A percentile compares a stretch with the other conserved stretches of the same genome.
phyloP scores from a whole-genome alignment of 352 stramenopile genomes.

The Thalassiosira allenii region DNA sequence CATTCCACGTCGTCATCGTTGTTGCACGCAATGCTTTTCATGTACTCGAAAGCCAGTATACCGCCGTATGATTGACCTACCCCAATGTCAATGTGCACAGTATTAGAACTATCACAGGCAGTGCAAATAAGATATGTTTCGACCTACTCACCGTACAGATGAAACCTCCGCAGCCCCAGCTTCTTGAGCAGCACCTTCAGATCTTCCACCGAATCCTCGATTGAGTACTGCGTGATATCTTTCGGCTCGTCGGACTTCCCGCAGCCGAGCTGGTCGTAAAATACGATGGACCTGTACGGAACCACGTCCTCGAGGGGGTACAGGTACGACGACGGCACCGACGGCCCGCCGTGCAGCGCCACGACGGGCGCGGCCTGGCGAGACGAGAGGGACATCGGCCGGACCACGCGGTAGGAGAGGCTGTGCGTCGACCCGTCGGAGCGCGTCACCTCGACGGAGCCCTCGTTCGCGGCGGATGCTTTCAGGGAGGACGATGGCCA shows the following conservation, averaged over 20 bases:
- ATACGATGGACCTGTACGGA: constrained; percentile 64
- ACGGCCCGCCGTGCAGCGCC: constrained; percentile 68
- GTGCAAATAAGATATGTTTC: too few relatives aligned
- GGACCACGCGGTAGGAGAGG: constrained; percentile 36
- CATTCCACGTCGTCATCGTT: constrained; percentile 42
- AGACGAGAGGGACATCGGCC: constrained; percentile 55
- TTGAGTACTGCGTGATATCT: constrained; percentile 59
- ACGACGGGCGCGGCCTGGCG: constrained; percentile 56
- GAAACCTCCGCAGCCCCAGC: constrained; percentile 55
- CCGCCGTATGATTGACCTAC: constrained; percentile 71
- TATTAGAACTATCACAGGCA: too few relatives aligned
- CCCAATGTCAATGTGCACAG: too few relatives aligned
- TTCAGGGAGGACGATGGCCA: not conserved
- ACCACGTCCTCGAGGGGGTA: constrained; percentile 58
- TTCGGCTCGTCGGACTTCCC: constrained; percentile 54
- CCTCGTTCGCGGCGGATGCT: constrained; percentile 8
- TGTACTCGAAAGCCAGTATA: constrained; percentile 78
- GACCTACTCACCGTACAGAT: constrained; percentile 81
- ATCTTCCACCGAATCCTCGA: constrained; percentile 64
- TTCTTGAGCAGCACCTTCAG: constrained; percentile 62
- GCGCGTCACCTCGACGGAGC: constrained; percentile 7
- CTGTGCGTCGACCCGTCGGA: constrained; percentile 10
- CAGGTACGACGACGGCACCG: constrained; percentile 68
- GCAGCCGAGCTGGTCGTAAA: constrained; percentile 77
- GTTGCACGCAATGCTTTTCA: constrained; percentile 51